Conservation (phyloP, 2,329 filamentous ascomycete genomes). For the Erysiphe pulchra region DNA sequence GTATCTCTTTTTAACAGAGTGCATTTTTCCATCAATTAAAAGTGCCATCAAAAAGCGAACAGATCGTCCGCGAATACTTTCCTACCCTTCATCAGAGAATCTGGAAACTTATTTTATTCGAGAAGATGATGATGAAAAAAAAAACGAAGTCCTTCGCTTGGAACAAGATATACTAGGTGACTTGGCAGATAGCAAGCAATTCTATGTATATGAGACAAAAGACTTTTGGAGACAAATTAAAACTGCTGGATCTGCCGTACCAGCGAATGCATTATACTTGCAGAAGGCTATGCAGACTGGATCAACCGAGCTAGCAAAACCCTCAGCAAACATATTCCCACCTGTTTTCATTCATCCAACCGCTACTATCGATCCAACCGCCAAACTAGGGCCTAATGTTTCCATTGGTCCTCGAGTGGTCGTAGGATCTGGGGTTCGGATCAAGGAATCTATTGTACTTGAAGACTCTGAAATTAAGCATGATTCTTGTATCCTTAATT, state of each 20-base stretch:
- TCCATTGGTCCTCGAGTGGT: conserved; percentile 75
- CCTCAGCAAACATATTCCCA: conserved; percentile 67
- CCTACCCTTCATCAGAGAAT: conserved; percentile 91
- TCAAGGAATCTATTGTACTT: conserved; percentile 90
- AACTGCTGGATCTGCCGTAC: conserved; percentile 88
- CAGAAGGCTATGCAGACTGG: conserved; percentile 74
- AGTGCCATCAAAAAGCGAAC: conserved; percentile 86
- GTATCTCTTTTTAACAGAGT: conserved; percentile 87
- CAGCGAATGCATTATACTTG: conserved; percentile 87
- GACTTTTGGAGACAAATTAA: conserved; percentile 99
- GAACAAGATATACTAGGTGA: conserved; percentile 95
- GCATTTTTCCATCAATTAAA: conserved; percentile 87
- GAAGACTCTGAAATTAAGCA: conserved; percentile 93
- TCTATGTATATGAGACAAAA: conserved; percentile 95
- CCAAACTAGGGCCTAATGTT: conserved; percentile 91
- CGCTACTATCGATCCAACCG: conserved; percentile 73
- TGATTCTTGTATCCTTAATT: conserved; percentile 83
- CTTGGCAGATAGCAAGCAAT: conserved; percentile 88
- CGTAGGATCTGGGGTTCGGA: conserved; percentile 63
- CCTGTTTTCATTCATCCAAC: conserved; percentile 91
- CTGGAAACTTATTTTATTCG: conserved; percentile 45
- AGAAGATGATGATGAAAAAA: conserved; percentile 45
- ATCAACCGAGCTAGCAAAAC: conserved; percentile 56
- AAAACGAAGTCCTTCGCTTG: conserved; percentile 71
- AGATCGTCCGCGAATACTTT: conserved; percentile 69